Evolutionary conservation across 495 filamentous ascomycete genomes (phyloP).

Genomic region (Poronia punctata): DNA sequence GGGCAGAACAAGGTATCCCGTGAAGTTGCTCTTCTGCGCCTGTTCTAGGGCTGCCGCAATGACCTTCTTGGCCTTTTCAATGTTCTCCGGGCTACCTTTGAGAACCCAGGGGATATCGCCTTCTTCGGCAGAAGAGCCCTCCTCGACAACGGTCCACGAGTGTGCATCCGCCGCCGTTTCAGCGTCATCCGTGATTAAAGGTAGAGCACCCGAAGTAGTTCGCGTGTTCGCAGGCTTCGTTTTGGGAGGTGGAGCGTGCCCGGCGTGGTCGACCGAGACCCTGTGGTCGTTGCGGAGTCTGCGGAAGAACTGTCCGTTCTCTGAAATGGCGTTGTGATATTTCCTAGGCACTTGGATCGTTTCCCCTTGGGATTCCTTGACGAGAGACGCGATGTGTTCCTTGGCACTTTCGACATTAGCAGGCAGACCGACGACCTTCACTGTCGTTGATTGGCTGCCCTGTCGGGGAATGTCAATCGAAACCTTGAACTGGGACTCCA

Average conservation of each 20-base stretch:
- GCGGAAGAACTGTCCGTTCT: slow-evolving; percentile 90
- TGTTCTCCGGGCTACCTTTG: slow-evolving; percentile 64
- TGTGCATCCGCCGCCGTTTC: slow-evolving; percentile 53
- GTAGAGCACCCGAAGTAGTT: slow-evolving; percentile 55
- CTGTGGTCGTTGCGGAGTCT: slow-evolving; percentile 71
- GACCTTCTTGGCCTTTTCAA: slow-evolving; percentile 67
- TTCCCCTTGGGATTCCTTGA: slow-evolving; percentile 84
- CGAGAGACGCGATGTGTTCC: slow-evolving; percentile 66
- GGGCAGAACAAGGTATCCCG: slow-evolving; percentile 81
- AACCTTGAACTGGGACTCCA: slow-evolving; percentile 88
- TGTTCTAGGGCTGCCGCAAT: slow-evolving; percentile 64
- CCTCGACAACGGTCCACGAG: slow-evolving; percentile 72
- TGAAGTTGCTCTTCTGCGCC: slow-evolving; percentile 62
- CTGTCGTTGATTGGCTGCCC: slow-evolving; percentile 58
- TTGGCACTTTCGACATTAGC: slow-evolving; percentile 77
- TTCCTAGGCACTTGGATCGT: slow-evolving; percentile 72
- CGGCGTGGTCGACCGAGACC: slow-evolving; percentile 85
- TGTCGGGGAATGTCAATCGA: slow-evolving; percentile 82
- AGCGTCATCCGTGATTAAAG: slow-evolving; percentile 82
- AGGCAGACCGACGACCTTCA: slow-evolving; percentile 78
- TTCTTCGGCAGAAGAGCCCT: slow-evolving; percentile 46
- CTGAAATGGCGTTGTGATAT: slow-evolving; percentile 75
- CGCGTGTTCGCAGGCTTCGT: slow-evolving; percentile 40
- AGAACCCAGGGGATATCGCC: slow-evolving; percentile 90
- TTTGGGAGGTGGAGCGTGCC: slow-evolving; percentile 64